These are phyloP conservation scores for Aspergillus incahuasiensis DNA, from an alignment of 495 filamentous ascomycete genomes.

Conservation along the genomic window DNA sequence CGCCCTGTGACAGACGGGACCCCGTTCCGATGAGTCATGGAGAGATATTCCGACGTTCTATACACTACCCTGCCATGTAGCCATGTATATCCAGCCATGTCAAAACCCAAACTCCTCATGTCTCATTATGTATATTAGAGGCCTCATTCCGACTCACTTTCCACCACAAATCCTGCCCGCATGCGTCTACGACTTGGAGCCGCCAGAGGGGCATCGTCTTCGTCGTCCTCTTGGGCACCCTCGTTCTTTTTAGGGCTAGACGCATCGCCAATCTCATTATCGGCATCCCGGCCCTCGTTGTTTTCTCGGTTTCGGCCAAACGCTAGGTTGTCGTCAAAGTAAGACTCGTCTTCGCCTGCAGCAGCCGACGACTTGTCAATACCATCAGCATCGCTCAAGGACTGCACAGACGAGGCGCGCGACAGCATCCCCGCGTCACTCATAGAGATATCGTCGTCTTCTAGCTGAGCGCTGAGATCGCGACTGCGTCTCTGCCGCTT, in stretches of 20 bases:
- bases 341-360: conserved; percentile 32
- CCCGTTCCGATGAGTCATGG: too few relatives aligned
- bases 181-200: conserved; percentile 32
- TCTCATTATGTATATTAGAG: conserved; percentile 19
- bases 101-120: conserved; percentile 28
- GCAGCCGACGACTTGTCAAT: conserved; percentile 18
- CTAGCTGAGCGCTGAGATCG: conserved; percentile 17
- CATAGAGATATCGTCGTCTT: conserved; percentile 35
- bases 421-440: conserved; percentile 24
- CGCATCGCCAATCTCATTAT: conserved; percentile 10
- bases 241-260: conserved; percentile 7
- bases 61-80: too few relatives aligned
- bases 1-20: not conserved
- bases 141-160: conserved; percentile 47
- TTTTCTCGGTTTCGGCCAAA: conserved; percentile 27
- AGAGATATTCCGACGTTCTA: too few relatives aligned
- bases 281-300: conserved; percentile 6
- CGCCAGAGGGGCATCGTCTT: conserved; percentile 33
- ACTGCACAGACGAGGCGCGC: not conserved
- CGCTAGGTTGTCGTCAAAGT: conserved; percentile 37
- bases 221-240: conserved; percentile 17
- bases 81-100: too few relatives aligned
- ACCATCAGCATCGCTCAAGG: conserved; percentile 18
- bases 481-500: conserved; percentile 34
- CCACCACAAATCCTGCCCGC: conserved; percentile 45